Evolutionary conservation across 768 basidiomycete genomes (phyloP).

Genomic region (Termitomyces sp.): DNA sequence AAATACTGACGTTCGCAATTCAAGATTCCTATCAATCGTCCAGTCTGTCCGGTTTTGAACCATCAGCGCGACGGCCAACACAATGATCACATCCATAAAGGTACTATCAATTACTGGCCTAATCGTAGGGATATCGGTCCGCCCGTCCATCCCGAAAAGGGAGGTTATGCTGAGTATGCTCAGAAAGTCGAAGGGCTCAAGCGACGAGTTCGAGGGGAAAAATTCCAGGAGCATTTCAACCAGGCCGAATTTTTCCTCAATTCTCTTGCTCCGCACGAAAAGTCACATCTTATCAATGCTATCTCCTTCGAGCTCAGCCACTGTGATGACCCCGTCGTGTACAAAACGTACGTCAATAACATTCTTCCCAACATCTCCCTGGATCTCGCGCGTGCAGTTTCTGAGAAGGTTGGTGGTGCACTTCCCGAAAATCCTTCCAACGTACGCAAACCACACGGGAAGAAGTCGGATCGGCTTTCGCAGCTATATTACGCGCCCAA

Average conservation of each 20-base stretch:
- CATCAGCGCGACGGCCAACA: slow-evolving; percentile 58
- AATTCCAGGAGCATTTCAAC: slow-evolving; percentile 73
- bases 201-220: slow-evolving; percentile 56
- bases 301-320: slow-evolving; percentile 83
- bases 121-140: slow-evolving; percentile 54
- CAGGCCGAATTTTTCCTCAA: slow-evolving; percentile 85
- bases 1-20: neutral
- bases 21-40: slow-evolving; percentile 78
- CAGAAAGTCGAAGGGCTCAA: slow-evolving; percentile 50
- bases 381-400: slow-evolving; percentile 65
- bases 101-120: slow-evolving; percentile 74
- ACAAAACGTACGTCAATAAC: slow-evolving; percentile 53
- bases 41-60: slow-evolving; percentile 71
- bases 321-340: slow-evolving; percentile 71
- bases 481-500: slow-evolving; percentile 52
- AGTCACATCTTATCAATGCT: slow-evolving; percentile 63
- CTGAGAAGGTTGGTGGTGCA: slow-evolving; percentile 55
- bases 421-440: slow-evolving; percentile 41
- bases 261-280: slow-evolving; percentile 65
- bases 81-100: slow-evolving; percentile 53
- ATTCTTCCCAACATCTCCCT: slow-evolving; percentile 70
- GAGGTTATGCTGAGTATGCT: slow-evolving; percentile 56
- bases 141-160: slow-evolving; percentile 43
- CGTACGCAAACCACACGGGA: slow-evolving; percentile 50
- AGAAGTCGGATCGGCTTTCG: slow-evolving; percentile 49